Conservation (phyloP, 1,139 yeast genomes). For the Kodamaea sp. region DNA sequence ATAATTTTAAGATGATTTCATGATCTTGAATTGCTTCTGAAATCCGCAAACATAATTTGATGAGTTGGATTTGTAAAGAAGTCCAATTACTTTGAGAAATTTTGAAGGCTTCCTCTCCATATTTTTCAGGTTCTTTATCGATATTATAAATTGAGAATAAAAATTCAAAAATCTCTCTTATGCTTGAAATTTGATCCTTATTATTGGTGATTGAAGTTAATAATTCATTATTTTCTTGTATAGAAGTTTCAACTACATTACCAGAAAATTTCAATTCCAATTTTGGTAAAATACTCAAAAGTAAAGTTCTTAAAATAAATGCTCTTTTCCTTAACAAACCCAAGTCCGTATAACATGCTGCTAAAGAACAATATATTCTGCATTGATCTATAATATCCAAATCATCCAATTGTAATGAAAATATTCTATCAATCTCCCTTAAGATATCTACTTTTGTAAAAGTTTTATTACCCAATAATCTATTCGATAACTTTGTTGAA, state of each 20-base stretch:
- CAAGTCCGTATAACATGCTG: conserved; percentile 60
- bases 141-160: conserved; percentile 45
- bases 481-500: conserved; percentile 24
- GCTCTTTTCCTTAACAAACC: conserved; percentile 66
- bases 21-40: conserved; percentile 51
- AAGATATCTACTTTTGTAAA: conserved; percentile 44
- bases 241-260: not conserved
- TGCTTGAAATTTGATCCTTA: conserved; percentile 10
- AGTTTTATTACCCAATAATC: conserved; percentile 23
- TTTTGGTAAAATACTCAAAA: conserved; percentile 50
- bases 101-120: conserved; percentile 20
- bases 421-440: conserved; percentile 45
- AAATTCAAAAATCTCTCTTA: conserved; percentile 33
- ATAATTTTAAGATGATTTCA: conserved; percentile 43
- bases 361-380: conserved; percentile 61
- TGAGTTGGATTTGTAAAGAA: conserved; percentile 52
- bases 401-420: conserved; percentile 36
- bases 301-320: conserved; percentile 59
- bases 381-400: conserved; percentile 54
- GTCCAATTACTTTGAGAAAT: conserved; percentile 45
- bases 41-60: conserved; percentile 52
- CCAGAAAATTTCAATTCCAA: conserved; percentile 3
- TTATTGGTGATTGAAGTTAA: not conserved
- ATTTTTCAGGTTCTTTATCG: conserved; percentile 26
- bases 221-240: conserved; percentile 2